Conservation (phyloP, 1,284 basidiomycete genomes). For the Stereum hirsutum region DNA sequence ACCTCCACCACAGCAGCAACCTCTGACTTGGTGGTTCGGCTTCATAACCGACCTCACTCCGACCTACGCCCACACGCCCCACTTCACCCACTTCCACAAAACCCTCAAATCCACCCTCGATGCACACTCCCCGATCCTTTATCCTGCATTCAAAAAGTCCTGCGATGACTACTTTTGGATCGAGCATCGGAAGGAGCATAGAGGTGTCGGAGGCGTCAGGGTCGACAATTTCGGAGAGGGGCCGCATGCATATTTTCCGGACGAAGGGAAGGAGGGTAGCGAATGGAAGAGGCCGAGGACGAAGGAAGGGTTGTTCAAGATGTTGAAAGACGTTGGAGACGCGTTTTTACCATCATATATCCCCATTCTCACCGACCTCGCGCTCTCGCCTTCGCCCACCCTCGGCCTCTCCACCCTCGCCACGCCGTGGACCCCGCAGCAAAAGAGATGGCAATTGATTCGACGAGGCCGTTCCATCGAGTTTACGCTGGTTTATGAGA, state of each 20-base stretch:
- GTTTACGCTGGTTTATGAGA: constrained; percentile 89
- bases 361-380: constrained; percentile 68
- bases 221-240: constrained; percentile 82
- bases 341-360: constrained; percentile 86
- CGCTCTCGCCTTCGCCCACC: too few species aligned
- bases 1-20: too few species aligned
- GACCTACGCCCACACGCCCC: constrained; percentile 84
- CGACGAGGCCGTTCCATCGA: constrained; percentile 89
- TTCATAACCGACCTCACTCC: constrained; percentile 98
- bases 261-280: constrained; percentile 26
- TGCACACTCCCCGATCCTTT: constrained; percentile 60
- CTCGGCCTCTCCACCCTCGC: too few species aligned
- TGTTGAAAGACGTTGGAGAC: constrained; percentile 63
- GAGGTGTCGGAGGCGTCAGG: constrained; percentile 94
- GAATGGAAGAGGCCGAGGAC: constrained; percentile 45
- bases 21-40: constrained; percentile 99
- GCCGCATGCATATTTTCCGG: constrained; percentile 44
- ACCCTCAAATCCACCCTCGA: constrained; percentile 77
- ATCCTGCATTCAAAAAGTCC: constrained; percentile 87
- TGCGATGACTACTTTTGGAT: constrained; percentile 98
- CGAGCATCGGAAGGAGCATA: constrained; percentile 80
- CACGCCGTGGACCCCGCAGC: constrained; percentile 50
- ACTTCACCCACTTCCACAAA: constrained; percentile 82
- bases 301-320: constrained; percentile 65
- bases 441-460: constrained; percentile 85